phyloP scores from a whole-genome alignment of 495 filamentous ascomycete species.

The Tuber magnatum region DNA sequence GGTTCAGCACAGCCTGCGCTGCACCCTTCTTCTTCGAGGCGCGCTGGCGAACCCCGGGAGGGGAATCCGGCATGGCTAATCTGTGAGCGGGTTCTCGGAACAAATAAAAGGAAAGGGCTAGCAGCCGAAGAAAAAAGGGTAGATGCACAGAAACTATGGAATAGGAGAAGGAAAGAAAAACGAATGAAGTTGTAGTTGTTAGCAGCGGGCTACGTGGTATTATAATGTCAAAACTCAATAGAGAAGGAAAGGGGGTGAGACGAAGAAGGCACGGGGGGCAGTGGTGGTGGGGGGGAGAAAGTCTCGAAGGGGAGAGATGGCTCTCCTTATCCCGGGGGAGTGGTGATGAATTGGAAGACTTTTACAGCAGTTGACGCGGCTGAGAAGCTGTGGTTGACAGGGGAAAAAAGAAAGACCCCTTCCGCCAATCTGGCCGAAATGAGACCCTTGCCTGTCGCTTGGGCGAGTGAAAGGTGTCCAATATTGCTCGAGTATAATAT shows the following conservation, averaged over 20 bases:
- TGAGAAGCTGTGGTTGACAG: background rate
- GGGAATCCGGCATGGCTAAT: constrained; percentile 32
- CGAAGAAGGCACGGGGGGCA: constrained; percentile 7
- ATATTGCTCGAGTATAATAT: too few species aligned
- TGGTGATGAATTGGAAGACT: background rate
- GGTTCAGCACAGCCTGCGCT: background rate
- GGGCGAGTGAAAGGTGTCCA: background rate
- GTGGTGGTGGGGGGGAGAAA: background rate
- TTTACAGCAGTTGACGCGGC: background rate
- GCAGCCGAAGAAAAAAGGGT: background rate
- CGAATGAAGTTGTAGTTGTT: constrained; percentile 16
- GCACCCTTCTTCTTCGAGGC: constrained; percentile 32
- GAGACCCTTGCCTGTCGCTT: background rate
- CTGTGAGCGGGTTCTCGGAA: constrained; percentile 2
- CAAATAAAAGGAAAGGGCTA: background rate
- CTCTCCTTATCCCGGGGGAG: background rate
- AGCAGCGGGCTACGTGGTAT: constrained; percentile 10
- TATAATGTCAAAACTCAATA: constrained; percentile 15
- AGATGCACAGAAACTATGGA: constrained; percentile 4
- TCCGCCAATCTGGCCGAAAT: background rate
- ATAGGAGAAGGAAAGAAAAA: constrained; percentile 7
- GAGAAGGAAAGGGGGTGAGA: constrained; percentile 10
- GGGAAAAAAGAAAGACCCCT: background rate
- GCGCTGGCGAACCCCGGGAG: constrained; percentile 35
- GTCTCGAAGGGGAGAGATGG: background rate